Percentiles rank a stretch among this genome's conserved stretches.
Evolutionary conservation across 257 asterid species (phyloP).

Genomic region (Scutellaria barbata): DNA sequence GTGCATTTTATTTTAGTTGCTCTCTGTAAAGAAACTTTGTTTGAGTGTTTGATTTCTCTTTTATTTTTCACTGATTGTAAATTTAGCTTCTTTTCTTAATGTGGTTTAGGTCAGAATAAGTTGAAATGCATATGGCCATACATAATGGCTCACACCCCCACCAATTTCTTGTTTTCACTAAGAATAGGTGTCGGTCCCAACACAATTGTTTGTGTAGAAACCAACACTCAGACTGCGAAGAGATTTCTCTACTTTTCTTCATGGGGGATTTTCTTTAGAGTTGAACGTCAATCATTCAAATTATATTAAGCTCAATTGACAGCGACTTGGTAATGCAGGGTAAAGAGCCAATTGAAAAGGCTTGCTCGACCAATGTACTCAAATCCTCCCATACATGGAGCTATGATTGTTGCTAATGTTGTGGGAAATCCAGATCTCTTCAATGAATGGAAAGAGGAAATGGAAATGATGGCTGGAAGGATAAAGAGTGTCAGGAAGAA

Average conservation of each 20-base stretch:
- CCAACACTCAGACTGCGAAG: not conserved
- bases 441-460: slow-evolving; percentile 89
- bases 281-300: not conserved
- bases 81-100: not conserved
- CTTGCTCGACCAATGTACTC: slow-evolving; percentile 98
- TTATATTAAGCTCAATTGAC: slow-evolving; percentile 1
- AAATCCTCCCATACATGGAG: slow-evolving; percentile 96
- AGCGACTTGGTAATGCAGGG: slow-evolving; percentile 55
- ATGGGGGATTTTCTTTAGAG: slow-evolving; percentile 4
- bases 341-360: slow-evolving; percentile 91
- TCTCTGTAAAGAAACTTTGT: not conserved
- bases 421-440: slow-evolving; percentile 82
- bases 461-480: slow-evolving; percentile 97
- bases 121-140: not conserved
- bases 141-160: not conserved
- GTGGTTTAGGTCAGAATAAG: not conserved
- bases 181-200: not conserved
- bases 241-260: not conserved
- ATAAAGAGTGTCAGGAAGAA: slow-evolving; percentile 83
- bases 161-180: not conserved
- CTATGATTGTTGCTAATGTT: slow-evolving; percentile 85
- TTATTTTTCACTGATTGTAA: not conserved
- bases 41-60: not conserved
- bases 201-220: not conserved
- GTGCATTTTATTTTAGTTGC: not conserved